A percentile compares a stretch with the other conserved stretches of the same genome.
phyloP scores from a whole-genome alignment of 805 yeast species.

The Metschnikowia cerradonensis region DNA sequence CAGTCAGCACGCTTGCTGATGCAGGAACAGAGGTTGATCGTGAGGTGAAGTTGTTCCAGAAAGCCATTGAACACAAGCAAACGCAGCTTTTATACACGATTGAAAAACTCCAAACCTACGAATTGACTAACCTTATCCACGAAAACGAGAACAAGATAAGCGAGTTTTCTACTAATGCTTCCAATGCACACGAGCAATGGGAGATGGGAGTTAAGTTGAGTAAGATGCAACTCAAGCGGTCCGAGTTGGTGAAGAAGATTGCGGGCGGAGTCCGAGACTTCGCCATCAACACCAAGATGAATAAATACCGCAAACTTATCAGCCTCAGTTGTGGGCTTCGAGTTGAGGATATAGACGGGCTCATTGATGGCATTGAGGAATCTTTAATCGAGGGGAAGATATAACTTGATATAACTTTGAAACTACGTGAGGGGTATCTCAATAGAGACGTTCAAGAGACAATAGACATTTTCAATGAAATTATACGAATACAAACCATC shows the following conservation, averaged over 20 bases:
- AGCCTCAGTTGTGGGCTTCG: conserved; percentile 73
- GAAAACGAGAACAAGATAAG: conserved; percentile 22
- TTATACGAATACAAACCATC: not conserved
- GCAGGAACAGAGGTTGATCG: conserved; percentile 22
- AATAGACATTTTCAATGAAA: not conserved
- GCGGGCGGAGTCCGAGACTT: conserved; percentile 41
- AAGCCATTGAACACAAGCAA: conserved; percentile 11
- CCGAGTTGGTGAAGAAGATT: conserved; percentile 41
- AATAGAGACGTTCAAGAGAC: not conserved
- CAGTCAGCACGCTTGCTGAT: conserved; percentile 23
- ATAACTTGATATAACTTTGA: not conserved
- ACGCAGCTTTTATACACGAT: conserved; percentile 9
- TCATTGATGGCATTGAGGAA: conserved; percentile 66
- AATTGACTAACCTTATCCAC: conserved; percentile 42
- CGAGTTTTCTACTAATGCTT: not conserved
- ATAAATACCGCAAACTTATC: conserved; percentile 74
- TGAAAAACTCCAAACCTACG: conserved; percentile 35
- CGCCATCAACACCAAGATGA: conserved; percentile 53
- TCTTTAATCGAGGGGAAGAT: conserved; percentile 14
- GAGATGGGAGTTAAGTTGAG: conserved; percentile 33
- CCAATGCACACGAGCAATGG: conserved; percentile 5
- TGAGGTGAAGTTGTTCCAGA: conserved; percentile 12
- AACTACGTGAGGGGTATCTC: not conserved
- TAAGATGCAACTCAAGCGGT: conserved; percentile 50
- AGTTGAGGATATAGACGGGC: conserved; percentile 73